Base-by-base conservation (phyloP, 83 land plant genomes). In the Picea abies region DNA sequence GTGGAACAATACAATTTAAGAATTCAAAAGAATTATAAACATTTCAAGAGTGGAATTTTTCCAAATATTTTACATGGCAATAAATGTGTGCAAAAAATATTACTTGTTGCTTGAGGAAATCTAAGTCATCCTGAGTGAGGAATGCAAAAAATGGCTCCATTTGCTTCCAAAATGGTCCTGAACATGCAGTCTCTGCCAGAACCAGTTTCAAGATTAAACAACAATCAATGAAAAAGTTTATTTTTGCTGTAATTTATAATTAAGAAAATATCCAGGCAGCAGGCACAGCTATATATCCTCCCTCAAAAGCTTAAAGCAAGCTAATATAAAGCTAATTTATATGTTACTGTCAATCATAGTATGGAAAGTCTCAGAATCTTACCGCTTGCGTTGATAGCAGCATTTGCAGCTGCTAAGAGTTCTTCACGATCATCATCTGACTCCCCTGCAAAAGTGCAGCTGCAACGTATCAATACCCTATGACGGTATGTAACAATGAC, bases 371-470 rank as follows among this genome's bases (percentile, higher is more conserved):
- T 80, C 62, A 49, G 58, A 78, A 3, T 26, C 97, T 73, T 86
- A 97, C 99, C 83, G 79, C 92, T 90, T 22, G 93, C 85, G 83
- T 90, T 90, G 16, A 87, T 71, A 76, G 94, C 96, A 69, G 82
- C 83, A 62, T 87, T 89, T 66, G 89, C 92, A 39, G 98, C 96
- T 63, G 85, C 87, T 23, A 88, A 32, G 19, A 97, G 87, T 78
- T 96, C 99, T 85, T 93, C 99, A 77, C 79, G 97, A 82, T 97
- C 99, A 89, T 97, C 99, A 82, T 97, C 96, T 67, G 91, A 89
- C 81, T 97, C 97, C 52, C 96, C 99, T 97, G 85, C 17, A 63
- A 67, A 82, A 47, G 37, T 63, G 29, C 49, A 83, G 26, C 41
- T 39, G 62, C 32, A 68, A 41, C 26, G 60, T 15, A 67, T 60